phyloP scores from a whole-genome alignment of 2,329 filamentous ascomycete species.

The Gnomoniopsis sp. region DNA sequence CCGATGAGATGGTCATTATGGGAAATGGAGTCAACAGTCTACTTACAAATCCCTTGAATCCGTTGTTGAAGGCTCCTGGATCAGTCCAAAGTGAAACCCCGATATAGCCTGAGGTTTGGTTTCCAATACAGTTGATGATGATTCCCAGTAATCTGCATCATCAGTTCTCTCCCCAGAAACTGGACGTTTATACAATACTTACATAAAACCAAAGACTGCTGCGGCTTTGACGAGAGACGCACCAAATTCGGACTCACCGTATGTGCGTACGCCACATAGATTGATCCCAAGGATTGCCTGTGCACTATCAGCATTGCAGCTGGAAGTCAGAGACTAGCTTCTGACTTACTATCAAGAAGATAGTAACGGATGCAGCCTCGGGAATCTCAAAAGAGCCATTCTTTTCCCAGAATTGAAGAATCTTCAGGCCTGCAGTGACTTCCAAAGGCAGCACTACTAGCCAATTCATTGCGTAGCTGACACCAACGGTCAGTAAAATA shows the following conservation, averaged over 20 bases:
- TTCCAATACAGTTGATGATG: slow-evolving; percentile 79
- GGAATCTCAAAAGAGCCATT: slow-evolving; percentile 38
- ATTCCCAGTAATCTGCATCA: slow-evolving; percentile 70
- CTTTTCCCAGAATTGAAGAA: slow-evolving; percentile 74
- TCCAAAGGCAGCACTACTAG: slow-evolving; percentile 78
- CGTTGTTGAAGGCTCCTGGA: slow-evolving; percentile 78
- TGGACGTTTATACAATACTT: slow-evolving; percentile 31
- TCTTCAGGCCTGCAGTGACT: slow-evolving; percentile 81
- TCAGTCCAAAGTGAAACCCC: slow-evolving; percentile 72
- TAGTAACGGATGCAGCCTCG: slow-evolving; percentile 72
- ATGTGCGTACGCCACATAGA: slow-evolving; percentile 81
- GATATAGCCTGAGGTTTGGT: slow-evolving; percentile 70
- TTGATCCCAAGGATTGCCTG: slow-evolving; percentile 73
- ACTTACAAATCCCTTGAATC: slow-evolving; percentile 72
- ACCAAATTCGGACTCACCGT: slow-evolving; percentile 85
- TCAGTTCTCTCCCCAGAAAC: slow-evolving; percentile 15
- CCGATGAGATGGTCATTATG: neutral
- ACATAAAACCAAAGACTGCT: slow-evolving; percentile 86
- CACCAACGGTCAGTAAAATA: neutral
- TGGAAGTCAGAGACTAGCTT: no score
- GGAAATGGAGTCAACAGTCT: neutral
- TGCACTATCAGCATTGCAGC: no score
- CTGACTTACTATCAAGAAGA: slow-evolving; percentile 60
- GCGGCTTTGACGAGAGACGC: slow-evolving; percentile 84
- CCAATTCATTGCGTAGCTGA: slow-evolving; percentile 82